Percentiles rank a stretch among this genome's conserved stretches.
Conservation (phyloP, 2,329 filamentous ascomycete genomes). For the Colletotrichum liaoningense region DNA sequence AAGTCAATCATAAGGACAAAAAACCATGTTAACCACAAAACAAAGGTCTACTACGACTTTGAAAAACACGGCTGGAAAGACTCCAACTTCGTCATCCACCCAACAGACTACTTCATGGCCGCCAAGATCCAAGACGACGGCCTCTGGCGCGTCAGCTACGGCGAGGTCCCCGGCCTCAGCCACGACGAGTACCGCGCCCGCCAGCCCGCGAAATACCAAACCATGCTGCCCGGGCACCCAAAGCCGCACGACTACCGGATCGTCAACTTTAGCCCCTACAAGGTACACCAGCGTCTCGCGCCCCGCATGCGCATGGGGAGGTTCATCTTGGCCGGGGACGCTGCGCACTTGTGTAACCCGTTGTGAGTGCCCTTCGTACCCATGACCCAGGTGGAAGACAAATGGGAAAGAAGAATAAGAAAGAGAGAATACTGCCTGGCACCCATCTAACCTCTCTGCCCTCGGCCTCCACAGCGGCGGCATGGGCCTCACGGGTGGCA, state of each 20-base stretch:
- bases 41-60: not conserved
- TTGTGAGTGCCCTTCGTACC: slow-evolving; percentile 42
- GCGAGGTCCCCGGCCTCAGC: slow-evolving; percentile 57
- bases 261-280: slow-evolving; percentile 34
- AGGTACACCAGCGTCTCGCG: slow-evolving; percentile 61
- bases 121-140: not conserved
- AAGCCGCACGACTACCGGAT: not conserved
- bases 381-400: too few relatives aligned
- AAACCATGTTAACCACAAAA: not conserved
- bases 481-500: slow-evolving; percentile 59
- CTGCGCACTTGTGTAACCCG: slow-evolving; percentile 64
- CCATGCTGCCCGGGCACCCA: not conserved
- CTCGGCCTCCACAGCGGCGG: slow-evolving; percentile 46
- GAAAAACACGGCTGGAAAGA: not conserved
- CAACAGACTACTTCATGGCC: not conserved
- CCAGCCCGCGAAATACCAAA: slow-evolving; percentile 58
- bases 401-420: too few relatives aligned
- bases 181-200: slow-evolving; percentile 58
- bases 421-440: too few relatives aligned
- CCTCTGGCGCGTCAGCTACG: slow-evolving; percentile 65
- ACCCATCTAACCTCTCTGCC: not conserved
- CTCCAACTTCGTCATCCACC: not conserved
- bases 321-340: slow-evolving; percentile 61
- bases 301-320: slow-evolving; percentile 59
- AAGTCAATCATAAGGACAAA: too few relatives aligned